Evolutionary conservation across 177 flowering plant species (phyloP).

Genomic region (Vitis hybrid): DNA sequence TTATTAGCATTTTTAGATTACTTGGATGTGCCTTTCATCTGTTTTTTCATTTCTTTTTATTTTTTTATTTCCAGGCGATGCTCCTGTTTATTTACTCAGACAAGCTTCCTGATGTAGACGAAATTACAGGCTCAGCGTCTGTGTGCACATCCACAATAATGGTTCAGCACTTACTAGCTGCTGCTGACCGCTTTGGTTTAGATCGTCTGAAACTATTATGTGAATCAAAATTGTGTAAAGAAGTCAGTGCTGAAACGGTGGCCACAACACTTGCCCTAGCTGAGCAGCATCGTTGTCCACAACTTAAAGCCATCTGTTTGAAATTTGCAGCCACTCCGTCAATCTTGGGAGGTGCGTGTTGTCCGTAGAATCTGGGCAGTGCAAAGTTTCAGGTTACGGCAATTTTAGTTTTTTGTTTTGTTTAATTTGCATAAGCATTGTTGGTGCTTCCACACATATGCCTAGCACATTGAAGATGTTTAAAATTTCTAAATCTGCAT

Average conservation of each 20-base stretch:
- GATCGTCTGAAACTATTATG: conserved; percentile 65
- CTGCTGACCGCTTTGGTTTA: conserved; percentile 66
- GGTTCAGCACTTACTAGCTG: conserved; percentile 78
- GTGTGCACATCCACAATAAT: conserved; percentile 41
- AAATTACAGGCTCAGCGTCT: conserved; percentile 44
- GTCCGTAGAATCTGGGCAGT: conserved; percentile 26
- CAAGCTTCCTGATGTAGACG: conserved; percentile 52
- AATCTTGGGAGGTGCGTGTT: conserved; percentile 79
- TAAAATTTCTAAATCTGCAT: no score
- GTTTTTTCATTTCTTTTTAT: neutral
- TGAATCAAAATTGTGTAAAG: conserved; percentile 70
- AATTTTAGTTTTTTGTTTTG: conserved; percentile 9
- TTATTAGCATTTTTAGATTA: neutral
- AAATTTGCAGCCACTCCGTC: conserved; percentile 58
- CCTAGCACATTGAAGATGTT: neutral
- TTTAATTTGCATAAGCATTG: neutral
- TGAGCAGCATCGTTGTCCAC: conserved; percentile 62
- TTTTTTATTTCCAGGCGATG: conserved; percentile 39
- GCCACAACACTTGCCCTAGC: conserved; percentile 80
- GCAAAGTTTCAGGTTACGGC: conserved; percentile 33
- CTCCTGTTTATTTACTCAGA: conserved; percentile 70
- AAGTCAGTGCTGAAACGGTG: conserved; percentile 55
- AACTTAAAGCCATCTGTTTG: conserved; percentile 65
- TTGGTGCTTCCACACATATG: neutral
- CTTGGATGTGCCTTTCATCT: neutral